Conservation (phyloP, 352 stramenopile species). For the Aphanomyces invadans region DNA sequence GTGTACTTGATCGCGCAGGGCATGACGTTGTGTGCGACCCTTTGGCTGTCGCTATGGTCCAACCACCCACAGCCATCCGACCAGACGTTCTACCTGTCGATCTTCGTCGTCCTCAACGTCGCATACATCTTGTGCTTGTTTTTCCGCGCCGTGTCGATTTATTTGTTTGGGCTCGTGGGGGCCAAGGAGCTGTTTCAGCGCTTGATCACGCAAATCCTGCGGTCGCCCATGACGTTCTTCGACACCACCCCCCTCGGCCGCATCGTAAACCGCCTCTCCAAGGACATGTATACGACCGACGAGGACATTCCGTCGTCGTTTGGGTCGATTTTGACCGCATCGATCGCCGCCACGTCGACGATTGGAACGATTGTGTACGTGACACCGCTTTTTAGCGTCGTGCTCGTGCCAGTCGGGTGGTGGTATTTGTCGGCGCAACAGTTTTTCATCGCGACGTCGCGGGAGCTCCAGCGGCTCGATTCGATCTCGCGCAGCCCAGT, state of each 20-base stretch:
- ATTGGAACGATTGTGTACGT: slow-evolving; percentile 48
- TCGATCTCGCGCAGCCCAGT: slow-evolving; percentile 89
- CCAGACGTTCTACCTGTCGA: slow-evolving; percentile 50
- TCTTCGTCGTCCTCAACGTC: slow-evolving; percentile 71
- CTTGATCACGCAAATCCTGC: slow-evolving; percentile 43
- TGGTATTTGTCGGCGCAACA: slow-evolving; percentile 78
- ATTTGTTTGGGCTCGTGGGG: slow-evolving; percentile 49
- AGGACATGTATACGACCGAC: slow-evolving; percentile 88
- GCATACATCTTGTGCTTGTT: slow-evolving; percentile 55
- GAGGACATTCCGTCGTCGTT: slow-evolving; percentile 51
- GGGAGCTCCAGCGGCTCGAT: slow-evolving; percentile 94
- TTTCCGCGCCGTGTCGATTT: slow-evolving; percentile 48
- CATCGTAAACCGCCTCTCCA: slow-evolving; percentile 91
- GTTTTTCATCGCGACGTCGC: slow-evolving; percentile 89
- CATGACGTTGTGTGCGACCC: slow-evolving; percentile 45
- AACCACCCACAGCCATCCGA: slow-evolving; percentile 38
- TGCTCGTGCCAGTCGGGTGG: slow-evolving; percentile 57
- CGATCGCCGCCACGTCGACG: slow-evolving; percentile 39
- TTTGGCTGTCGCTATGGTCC: slow-evolving; percentile 94
- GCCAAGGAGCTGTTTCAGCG: slow-evolving; percentile 50
- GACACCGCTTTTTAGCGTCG: slow-evolving; percentile 56
- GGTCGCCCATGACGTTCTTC: slow-evolving; percentile 19
- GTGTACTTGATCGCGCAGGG: slow-evolving; percentile 48
- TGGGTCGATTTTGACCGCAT: slow-evolving; percentile 26
- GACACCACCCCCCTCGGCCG: slow-evolving; percentile 31